Conservation (phyloP, 2,329 filamentous ascomycete species). For the Aschersonia sp. region DNA sequence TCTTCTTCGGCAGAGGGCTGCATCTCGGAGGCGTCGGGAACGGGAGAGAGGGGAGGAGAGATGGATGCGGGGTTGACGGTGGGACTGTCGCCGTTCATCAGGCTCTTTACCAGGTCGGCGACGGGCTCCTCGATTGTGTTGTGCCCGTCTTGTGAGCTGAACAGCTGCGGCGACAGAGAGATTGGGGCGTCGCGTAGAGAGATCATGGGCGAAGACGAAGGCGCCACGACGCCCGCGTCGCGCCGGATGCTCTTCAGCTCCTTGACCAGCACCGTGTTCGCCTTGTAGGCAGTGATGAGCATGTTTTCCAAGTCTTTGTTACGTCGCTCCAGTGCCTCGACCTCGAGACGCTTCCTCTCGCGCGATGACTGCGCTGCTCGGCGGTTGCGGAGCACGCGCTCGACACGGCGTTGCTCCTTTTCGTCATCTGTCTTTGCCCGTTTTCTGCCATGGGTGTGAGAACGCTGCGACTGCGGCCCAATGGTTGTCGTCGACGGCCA, state of each 20-base stretch:
- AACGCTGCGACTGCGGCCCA: neutral
- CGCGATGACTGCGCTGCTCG: constrained; percentile 92
- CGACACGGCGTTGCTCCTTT: constrained; percentile 94
- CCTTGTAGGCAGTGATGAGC: constrained; percentile 43
- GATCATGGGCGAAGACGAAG: constrained; percentile 26
- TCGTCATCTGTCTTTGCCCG: constrained; percentile 97
- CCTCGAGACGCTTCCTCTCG: constrained; percentile 78
- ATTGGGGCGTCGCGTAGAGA: constrained; percentile 30
- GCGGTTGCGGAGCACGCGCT: constrained; percentile 91
- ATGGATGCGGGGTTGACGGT: constrained; percentile 49
- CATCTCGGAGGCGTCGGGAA: constrained; percentile 23
- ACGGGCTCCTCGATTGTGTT: constrained; percentile 13
- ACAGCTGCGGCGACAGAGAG: constrained; percentile 45
- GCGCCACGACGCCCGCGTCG: constrained; percentile 24
- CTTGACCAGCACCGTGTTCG: constrained; percentile 32
- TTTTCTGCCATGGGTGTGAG: constrained; percentile 44
- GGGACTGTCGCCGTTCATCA: constrained; percentile 23
- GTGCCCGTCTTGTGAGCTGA: constrained; percentile 30
- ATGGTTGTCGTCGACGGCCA: too few relatives aligned
- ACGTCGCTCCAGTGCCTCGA: constrained; percentile 68
- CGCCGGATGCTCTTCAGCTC: constrained; percentile 34
- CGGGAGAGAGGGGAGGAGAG: constrained; percentile 40
- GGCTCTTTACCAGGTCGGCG: constrained; percentile 25
- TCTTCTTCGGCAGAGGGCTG: constrained; percentile 8
- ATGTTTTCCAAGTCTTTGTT: constrained; percentile 57